phyloP scores from a whole-genome alignment of 495 filamentous ascomycete species.

The Gamarada debralockiae region DNA sequence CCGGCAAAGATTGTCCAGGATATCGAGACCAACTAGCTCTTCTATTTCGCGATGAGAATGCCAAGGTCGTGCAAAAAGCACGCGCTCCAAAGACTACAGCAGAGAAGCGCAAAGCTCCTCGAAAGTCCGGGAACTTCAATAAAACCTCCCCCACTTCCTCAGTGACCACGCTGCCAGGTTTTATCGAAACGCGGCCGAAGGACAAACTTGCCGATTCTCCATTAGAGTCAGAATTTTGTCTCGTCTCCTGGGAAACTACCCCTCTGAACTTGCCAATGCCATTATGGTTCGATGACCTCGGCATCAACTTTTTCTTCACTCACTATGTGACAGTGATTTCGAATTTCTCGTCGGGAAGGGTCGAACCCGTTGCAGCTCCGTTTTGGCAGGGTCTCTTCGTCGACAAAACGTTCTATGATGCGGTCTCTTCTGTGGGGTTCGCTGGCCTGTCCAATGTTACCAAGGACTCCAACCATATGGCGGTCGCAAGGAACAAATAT shows the following conservation, averaged over 20 bases:
- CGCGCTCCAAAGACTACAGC: background rate
- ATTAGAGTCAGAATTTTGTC: background rate
- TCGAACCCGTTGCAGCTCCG: background rate
- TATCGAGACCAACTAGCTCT: constrained; percentile 67
- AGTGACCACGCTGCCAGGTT: background rate
- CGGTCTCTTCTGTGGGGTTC: constrained; percentile 19
- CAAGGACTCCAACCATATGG: constrained; percentile 6
- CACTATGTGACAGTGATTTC: constrained; percentile 6
- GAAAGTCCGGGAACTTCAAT: background rate
- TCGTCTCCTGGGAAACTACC: background rate
- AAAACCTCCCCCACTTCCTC: background rate
- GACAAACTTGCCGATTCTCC: background rate
- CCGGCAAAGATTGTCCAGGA: constrained; percentile 59
- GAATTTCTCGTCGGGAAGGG: background rate
- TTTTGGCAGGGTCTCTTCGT: background rate
- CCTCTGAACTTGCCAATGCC: background rate
- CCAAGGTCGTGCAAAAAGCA: constrained; percentile 61
- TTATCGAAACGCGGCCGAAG: background rate
- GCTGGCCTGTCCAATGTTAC: constrained; percentile 20
- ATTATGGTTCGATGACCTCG: constrained; percentile 5
- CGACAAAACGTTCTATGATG: constrained; percentile 7
- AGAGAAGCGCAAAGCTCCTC: background rate
- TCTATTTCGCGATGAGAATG: constrained; percentile 71
- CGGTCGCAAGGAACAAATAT: constrained; percentile 19
- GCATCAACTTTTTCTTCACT: constrained; percentile 20